Evolutionary conservation across 306 rosid genomes (phyloP), one percentile per base, ranked within the genome.

Genomic region (Fragaria ananassa): DNA sequence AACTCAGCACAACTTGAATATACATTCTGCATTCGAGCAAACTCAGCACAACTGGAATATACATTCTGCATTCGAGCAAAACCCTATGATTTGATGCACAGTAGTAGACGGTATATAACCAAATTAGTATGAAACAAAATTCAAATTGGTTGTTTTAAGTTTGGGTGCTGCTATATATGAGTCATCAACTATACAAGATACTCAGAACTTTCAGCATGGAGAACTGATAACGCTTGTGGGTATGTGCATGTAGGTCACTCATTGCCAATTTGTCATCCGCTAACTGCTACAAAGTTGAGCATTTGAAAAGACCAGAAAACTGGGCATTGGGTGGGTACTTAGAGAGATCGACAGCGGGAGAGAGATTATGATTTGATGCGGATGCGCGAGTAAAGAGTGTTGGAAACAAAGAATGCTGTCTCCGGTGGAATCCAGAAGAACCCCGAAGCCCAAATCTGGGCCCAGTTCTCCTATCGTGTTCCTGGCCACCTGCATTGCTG

Each of bases 191-290:
- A 34, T 14, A 58, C 11, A 56, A 23, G 13, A 23, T 39, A 8
- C 37, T n/a, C 27, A 41, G 44, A 39, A 39, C 17, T 56, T n/a
- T 37, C 23, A 39, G 64, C 3, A 35, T 18, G 10, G 10, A 13
- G 56, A 47, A 73, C 44, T 73, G 77, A 73, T 42, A 41, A 8
- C 8, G 31, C 19, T 39, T 17, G 18, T 39, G 47, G 5, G 8
- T 56, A 37, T 53, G 49, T 71, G 10, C 10, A 15, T 56, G 9
- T 65, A 92, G 98, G 90, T 92, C 98, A 21, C 98, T 95, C 75
- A 41, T 95, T 84, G 97, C 97, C 63, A 92, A 95, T 81, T 88
- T 95, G 85, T 83, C 98, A 3, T 97, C 98, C 69, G 98, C 97
- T 53, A 95, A 92, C 87, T 95, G 98, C 86, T 90, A 95, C 81